Conservation (phyloP, 1,284 basidiomycete genomes). For the Sporisorium graminicola region DNA sequence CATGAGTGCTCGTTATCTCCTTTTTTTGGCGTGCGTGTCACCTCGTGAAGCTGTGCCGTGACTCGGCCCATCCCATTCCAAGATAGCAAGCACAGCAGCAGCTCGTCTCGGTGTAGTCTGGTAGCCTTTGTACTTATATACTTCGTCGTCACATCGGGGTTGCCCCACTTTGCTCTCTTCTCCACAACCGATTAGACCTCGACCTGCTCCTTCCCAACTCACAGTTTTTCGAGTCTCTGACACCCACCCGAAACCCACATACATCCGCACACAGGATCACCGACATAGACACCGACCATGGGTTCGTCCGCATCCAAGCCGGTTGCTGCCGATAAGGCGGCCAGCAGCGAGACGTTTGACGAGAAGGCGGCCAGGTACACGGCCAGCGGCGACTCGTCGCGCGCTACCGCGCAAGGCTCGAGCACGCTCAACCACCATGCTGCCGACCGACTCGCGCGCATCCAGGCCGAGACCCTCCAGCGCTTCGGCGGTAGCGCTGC, state of each 20-base stretch:
- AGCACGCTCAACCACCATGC: conserved; percentile 46
- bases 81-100: background rate
- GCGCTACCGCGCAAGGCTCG: conserved; percentile 9
- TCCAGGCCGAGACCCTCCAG: conserved; percentile 48
- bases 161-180: background rate
- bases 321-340: conserved; percentile 15
- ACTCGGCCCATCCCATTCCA: background rate
- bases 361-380: conserved; percentile 41
- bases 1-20: background rate
- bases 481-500: conserved; percentile 2
- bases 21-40: background rate
- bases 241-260: background rate
- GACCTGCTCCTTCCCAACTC: background rate
- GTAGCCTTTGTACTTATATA: too few relatives aligned
- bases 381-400: conserved; percentile 14
- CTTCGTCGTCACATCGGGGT: too few relatives aligned
- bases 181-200: conserved; percentile 1
- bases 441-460: conserved; percentile 52
- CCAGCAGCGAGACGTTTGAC: conserved; percentile 20
- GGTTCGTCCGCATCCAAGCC: conserved; percentile 45
- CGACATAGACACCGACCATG: conserved; percentile 11
- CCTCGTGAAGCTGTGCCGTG: background rate
- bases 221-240: background rate
- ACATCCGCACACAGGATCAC: background rate
- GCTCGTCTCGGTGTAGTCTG: too few relatives aligned